These are phyloP conservation scores for Adiantum capillusveneris DNA, from an alignment of 75 land plant species.

Conservation along the genomic window DNA sequence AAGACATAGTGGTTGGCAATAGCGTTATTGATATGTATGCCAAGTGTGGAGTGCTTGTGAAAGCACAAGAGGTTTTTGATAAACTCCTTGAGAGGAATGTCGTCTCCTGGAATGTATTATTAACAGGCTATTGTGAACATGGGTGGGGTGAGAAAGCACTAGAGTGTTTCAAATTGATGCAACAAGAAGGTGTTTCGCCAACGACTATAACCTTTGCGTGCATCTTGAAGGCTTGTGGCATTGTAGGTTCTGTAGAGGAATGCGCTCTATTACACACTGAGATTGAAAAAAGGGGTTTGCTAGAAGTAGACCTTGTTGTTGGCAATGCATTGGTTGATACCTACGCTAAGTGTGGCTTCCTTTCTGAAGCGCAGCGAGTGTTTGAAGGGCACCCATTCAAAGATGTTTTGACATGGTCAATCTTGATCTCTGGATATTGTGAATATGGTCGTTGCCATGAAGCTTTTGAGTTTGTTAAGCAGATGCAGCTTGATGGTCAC, in stretches of 20 bases:
- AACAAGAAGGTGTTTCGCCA: constrained; percentile 17
- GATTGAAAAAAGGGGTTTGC: constrained; percentile 33
- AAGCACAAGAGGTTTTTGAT: constrained; percentile 34
- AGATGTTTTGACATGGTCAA: constrained; percentile 56
- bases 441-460: constrained; percentile 39
- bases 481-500: constrained; percentile 32
- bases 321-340: constrained; percentile 55
- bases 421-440: constrained; percentile 61
- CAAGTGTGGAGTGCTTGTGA: constrained; percentile 23
- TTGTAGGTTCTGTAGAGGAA: background rate
- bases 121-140: constrained; percentile 33
- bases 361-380: constrained; percentile 37
- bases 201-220: constrained; percentile 46
- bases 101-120: constrained; percentile 47
- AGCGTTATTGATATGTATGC: constrained; percentile 32
- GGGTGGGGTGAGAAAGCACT: constrained; percentile 23
- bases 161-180: constrained; percentile 34
- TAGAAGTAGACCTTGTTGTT: constrained; percentile 32
- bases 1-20: constrained; percentile 4
- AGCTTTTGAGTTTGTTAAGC: constrained; percentile 34
- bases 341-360: constrained; percentile 41
- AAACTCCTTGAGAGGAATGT: constrained; percentile 34
- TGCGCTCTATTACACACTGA: constrained; percentile 45
- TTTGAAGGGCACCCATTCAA: constrained; percentile 59
- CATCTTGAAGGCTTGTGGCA: constrained; percentile 46